Evolutionary conservation across 2,329 filamentous ascomycete genomes (phyloP).

Genomic region (Stemphylium lycopersici): DNA sequence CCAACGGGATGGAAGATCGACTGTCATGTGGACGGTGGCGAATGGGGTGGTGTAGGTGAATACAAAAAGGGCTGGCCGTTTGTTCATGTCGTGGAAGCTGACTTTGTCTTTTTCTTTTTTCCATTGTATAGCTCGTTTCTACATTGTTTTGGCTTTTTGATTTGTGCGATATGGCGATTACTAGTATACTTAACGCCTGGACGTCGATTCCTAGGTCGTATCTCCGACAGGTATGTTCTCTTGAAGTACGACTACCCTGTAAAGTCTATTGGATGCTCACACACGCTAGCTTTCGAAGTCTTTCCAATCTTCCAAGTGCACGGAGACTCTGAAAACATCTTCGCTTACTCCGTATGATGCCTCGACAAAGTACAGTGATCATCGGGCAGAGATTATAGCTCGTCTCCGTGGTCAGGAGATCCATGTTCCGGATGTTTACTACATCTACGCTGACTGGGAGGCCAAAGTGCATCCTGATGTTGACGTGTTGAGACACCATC

Average conservation of each 20-base stretch:
- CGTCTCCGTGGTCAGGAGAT: conserved; percentile 12
- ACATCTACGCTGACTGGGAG: conserved; percentile 11
- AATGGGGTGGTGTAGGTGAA: neutral
- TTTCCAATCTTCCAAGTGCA: neutral
- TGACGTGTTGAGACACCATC: neutral
- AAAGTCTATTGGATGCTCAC: neutral
- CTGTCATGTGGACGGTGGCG: neutral
- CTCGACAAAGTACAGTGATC: neutral
- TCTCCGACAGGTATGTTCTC: neutral
- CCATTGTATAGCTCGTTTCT: neutral
- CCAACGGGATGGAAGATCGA: neutral
- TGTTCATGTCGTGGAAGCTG: neutral
- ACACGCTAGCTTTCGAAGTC: neutral
- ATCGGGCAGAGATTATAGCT: conserved; percentile 6
- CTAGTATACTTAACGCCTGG: conserved; percentile 1
- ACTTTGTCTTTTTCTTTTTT: neutral
- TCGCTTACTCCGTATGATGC: neutral
- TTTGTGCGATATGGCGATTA: neutral
- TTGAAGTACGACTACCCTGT: neutral
- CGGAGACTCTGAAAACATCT: neutral
- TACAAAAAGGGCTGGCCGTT: neutral
- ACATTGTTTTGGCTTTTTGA: neutral
- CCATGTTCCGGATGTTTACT: conserved; percentile 7
- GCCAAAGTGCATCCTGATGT: conserved; percentile 7
- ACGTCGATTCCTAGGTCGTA: neutral